Conservation (phyloP, 2,329 filamentous ascomycete genomes). For the Fusarium nygamai region DNA sequence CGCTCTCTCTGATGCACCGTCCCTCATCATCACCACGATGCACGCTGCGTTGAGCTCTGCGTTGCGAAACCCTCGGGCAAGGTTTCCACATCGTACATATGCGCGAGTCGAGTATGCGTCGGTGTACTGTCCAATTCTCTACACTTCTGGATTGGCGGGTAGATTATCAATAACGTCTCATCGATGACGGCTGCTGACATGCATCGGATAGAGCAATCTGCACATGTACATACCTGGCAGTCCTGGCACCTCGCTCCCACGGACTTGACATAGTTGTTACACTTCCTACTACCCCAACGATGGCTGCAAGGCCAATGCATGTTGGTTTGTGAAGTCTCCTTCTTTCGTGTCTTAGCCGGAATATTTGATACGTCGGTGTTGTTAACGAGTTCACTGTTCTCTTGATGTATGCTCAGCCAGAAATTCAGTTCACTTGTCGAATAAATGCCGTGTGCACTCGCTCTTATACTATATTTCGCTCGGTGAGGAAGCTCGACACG, state of each 20-base stretch:
- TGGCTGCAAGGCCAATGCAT: constrained; percentile 42
- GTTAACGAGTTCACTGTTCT: constrained; percentile 3
- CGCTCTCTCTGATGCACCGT: constrained; percentile 27
- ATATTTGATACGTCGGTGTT: not conserved
- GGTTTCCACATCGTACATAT: constrained; percentile 36
- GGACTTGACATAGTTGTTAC: constrained; percentile 32
- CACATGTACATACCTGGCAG: constrained; percentile 33
- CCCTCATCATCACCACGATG: constrained; percentile 35
- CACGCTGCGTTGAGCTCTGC: constrained; percentile 31
- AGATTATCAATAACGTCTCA: constrained; percentile 25
- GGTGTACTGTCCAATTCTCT: constrained; percentile 30
- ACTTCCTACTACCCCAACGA: constrained; percentile 35
- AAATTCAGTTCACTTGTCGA: not conserved
- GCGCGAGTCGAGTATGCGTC: constrained; percentile 36
- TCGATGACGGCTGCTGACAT: constrained; percentile 14
- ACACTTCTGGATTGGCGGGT: constrained; percentile 19
- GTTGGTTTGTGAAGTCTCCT: not conserved
- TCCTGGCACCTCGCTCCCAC: constrained; percentile 33
- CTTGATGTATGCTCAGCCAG: constrained; percentile 7
- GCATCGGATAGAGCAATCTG: not conserved
- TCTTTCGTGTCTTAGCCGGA: not conserved
- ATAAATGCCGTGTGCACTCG: constrained; percentile 8
- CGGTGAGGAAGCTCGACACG: constrained; percentile 1
- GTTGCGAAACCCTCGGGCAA: constrained; percentile 34
- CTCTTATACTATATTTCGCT: constrained; percentile 33